phyloP scores from a whole-genome alignment of 83 land plant genomes.

The Thuja plicata region DNA sequence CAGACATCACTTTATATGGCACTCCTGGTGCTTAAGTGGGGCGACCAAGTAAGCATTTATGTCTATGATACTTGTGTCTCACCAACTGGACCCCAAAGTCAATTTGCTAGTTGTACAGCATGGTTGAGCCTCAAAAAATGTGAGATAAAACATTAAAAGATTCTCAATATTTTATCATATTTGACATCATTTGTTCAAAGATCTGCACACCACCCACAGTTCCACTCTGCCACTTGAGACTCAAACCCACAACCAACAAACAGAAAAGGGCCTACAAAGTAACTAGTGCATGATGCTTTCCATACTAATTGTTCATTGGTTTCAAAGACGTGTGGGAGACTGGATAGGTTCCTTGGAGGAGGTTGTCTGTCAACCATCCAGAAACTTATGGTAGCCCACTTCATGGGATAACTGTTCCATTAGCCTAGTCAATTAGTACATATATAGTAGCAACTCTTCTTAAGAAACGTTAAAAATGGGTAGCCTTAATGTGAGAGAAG shows the following conservation, averaged over 20 bases:
- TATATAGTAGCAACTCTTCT: no score
- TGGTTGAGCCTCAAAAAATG: not conserved
- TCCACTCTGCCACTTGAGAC: not conserved
- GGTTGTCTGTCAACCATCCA: no score
- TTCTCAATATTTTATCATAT: not conserved
- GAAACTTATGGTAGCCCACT: no score
- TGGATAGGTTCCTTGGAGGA: not conserved
- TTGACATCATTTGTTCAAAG: not conserved
- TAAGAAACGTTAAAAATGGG: no score
- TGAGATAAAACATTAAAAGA: not conserved
- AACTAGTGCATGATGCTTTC: not conserved
- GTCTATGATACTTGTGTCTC: not conserved
- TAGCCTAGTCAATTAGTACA: no score
- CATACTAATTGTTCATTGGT: not conserved
- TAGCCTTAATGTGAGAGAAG: no score
- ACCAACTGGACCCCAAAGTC: constrained; percentile 1
- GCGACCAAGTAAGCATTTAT: not conserved
- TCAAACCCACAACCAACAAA: not conserved
- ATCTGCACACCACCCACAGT: not conserved
- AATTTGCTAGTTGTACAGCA: not conserved
- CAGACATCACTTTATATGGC: not conserved
- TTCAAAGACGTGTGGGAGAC: not conserved
- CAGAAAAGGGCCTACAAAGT: not conserved
- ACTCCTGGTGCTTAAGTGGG: not conserved
- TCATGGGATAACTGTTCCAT: no score